Conservation (phyloP, 2,329 filamentous ascomycete species). For the Penicillium palitans region DNA sequence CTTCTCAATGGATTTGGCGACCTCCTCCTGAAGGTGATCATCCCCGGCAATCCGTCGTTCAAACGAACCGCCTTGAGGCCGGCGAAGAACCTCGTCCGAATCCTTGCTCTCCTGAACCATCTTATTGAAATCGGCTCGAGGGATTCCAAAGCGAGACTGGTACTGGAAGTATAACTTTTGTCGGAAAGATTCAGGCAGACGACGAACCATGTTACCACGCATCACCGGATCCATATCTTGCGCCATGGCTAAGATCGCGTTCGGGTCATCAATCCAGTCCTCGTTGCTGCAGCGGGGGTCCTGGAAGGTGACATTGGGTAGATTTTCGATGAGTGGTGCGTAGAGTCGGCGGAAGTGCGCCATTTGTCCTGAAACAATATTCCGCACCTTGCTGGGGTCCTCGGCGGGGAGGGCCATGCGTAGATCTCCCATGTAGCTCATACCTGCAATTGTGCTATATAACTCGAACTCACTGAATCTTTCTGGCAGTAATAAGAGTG, state of each 20-base stretch:
- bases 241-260: slow-evolving; percentile 65
- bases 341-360: slow-evolving; percentile 90
- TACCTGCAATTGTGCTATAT: slow-evolving; percentile 85
- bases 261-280: slow-evolving; percentile 64
- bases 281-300: slow-evolving; percentile 60
- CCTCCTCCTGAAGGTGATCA: slow-evolving; percentile 66
- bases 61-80: slow-evolving; percentile 77
- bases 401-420: slow-evolving; percentile 90
- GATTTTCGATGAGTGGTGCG: slow-evolving; percentile 79
- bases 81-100: slow-evolving; percentile 64
- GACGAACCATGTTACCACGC: slow-evolving; percentile 93
- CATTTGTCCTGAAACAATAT: slow-evolving; percentile 91
- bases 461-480: slow-evolving; percentile 83
- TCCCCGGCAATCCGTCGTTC: slow-evolving; percentile 79
- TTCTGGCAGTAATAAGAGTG: slow-evolving; percentile 79
- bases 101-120: slow-evolving; percentile 79
- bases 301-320: slow-evolving; percentile 82
- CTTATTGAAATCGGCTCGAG: slow-evolving; percentile 75
- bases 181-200: slow-evolving; percentile 82
- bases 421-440: slow-evolving; percentile 95
- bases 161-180: slow-evolving; percentile 92
- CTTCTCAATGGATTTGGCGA: slow-evolving; percentile 75
- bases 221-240: slow-evolving; percentile 93
- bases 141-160: slow-evolving; percentile 84
- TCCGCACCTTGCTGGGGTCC: slow-evolving; percentile 86